Evolutionary conservation across 2,329 filamentous ascomycete species (phyloP), one percentile per base, ranked within the genome.

Genomic region (Pseudogymnoascus sp.): DNA sequence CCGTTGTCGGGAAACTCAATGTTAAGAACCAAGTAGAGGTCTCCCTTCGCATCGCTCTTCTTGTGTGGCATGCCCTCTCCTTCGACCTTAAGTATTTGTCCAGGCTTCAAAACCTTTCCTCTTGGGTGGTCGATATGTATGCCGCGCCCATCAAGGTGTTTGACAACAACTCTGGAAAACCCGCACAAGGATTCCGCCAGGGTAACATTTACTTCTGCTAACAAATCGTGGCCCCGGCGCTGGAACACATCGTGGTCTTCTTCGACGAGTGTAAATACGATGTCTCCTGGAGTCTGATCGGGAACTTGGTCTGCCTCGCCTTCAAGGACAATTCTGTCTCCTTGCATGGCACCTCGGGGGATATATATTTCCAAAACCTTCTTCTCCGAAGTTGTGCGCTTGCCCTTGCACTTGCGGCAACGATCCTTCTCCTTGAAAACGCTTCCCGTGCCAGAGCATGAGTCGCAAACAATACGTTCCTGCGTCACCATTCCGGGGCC

Each of bases 361-460:
- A 99, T 96, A 78, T 97, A 97, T 60, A 99, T 88, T 77, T 99
- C 94, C 64, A 99, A 81, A 3, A 93, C 90, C 79, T 97, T 99
- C 76, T 90, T 94, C 76, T 94, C 90, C 70, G 92, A 88, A 48
- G 86, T 85, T 12, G 91, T 92, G 65, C 91, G 85, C 75, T 90
- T 90, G 71, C 94, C 94, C 78, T 97, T 97, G 85, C 94, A 99
- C 80, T 94, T 97, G 82, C 96, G 96, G 81, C 94, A 99, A 73
- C 91, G 91, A 72, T 99, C 94, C 80, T 97, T 97, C 72, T 96
- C 91, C 75, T 93, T 93, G 79, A 87, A 96, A 71, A 92, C 86
- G 71, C 87, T 86, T 5, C 94, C 94, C n/a, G 86, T 84, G 35
- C 92, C 93, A 64, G 87, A 82, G 77, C 94, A 99, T 70, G 88